Percentiles rank a stretch among this genome's conserved stretches.
Conservation (phyloP, 2,329 filamentous ascomycete genomes). For the Fusarium sp. region DNA sequence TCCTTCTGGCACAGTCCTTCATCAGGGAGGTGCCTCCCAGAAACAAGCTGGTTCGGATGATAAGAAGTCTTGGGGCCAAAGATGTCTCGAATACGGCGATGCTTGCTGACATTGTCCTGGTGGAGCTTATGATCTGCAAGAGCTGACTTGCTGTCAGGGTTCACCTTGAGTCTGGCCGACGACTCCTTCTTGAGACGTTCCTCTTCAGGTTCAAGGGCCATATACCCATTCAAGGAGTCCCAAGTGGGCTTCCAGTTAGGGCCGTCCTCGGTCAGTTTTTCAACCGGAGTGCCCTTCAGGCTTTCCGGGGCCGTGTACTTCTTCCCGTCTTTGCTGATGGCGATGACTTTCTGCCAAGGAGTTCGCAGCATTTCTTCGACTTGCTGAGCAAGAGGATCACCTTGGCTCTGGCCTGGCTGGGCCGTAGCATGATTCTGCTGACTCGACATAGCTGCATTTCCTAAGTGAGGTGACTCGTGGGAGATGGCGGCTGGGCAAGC, state of each 20-base stretch:
- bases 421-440: not conserved
- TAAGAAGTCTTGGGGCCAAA: conserved; percentile 50
- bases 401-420: not conserved
- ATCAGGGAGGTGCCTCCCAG: conserved; percentile 51
- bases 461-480: not conserved
- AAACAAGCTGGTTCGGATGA: conserved; percentile 57
- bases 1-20: conserved; percentile 55
- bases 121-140: conserved; percentile 42
- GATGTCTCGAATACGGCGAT: conserved; percentile 53
- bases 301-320: conserved; percentile 45
- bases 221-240: conserved; percentile 50
- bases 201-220: conserved; percentile 47
- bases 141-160: conserved; percentile 29
- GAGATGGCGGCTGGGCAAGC: not conserved
- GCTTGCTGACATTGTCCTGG: conserved; percentile 53
- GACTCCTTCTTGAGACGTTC: conserved; percentile 37
- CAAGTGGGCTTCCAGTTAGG: conserved; percentile 53
- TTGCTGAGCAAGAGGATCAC: not conserved
- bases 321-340: conserved; percentile 40
- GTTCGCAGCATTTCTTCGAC: conserved; percentile 31
- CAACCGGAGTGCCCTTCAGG: conserved; percentile 49
- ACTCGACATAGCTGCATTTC: not conserved
- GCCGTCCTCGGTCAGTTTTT: conserved; percentile 48
- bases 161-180: not conserved
- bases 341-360: conserved; percentile 36